phyloP scores from a whole-genome alignment of 2,329 filamentous ascomycete genomes.

The Claviceps cyperi region DNA sequence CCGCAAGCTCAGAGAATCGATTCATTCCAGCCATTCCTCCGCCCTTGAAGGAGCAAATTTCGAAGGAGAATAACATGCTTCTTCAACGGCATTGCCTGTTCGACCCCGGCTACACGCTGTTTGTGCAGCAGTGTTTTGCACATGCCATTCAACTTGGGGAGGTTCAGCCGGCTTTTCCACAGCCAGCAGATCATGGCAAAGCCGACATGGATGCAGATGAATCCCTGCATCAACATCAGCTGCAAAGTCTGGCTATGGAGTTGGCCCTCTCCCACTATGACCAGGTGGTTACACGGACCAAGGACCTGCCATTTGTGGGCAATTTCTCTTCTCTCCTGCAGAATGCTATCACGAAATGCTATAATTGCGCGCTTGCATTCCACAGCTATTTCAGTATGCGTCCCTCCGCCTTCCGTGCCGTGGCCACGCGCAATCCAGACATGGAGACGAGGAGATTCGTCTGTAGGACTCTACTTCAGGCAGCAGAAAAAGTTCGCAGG shows the following conservation, averaged over 20 bases:
- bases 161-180: not conserved
- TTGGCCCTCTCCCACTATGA: slow-evolving; percentile 54
- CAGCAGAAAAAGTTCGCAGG: slow-evolving; percentile 37
- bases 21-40: slow-evolving; percentile 30
- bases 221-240: slow-evolving; percentile 12
- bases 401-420: slow-evolving; percentile 43
- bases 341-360: slow-evolving; percentile 32
- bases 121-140: slow-evolving; percentile 48
- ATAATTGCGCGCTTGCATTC: slow-evolving; percentile 40
- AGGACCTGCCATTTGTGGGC: slow-evolving; percentile 50
- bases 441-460: slow-evolving; percentile 37
- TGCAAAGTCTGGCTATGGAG: slow-evolving; percentile 36
- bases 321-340: slow-evolving; percentile 35
- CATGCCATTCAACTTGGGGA: slow-evolving; percentile 36
- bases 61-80: slow-evolving; percentile 56
- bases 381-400: slow-evolving; percentile 46
- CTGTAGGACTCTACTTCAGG: slow-evolving; percentile 34
- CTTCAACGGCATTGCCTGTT: slow-evolving; percentile 68
- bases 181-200: slow-evolving; percentile 1
- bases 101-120: slow-evolving; percentile 54
- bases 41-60: slow-evolving; percentile 44
- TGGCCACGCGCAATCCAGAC: slow-evolving; percentile 50
- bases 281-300: slow-evolving; percentile 58
- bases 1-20: not conserved
- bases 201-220: not conserved